Evolutionary conservation across 306 rosid species (phyloP), one percentile per base, ranked within the genome.

Genomic region (Trichosanthes cucumerina): DNA sequence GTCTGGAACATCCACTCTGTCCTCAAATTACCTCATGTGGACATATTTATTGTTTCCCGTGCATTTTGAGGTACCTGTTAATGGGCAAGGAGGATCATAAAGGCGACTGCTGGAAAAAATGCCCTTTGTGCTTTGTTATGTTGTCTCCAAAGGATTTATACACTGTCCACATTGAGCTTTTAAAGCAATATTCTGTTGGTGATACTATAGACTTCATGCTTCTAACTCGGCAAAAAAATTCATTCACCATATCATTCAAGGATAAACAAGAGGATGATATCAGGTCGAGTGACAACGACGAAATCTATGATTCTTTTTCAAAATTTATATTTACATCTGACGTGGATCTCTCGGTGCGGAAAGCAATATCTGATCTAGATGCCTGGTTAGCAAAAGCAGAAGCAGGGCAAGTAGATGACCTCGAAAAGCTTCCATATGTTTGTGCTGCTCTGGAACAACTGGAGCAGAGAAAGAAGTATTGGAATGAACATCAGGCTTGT

Each of bases 1-100:
- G 98, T 89, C 88, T 95, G 84, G 98, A 95, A 78, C 80, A 82
- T 84, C 98, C 98, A 34, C 83, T 92, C 38, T 95, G 98, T 77
- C 90, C 98, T 6, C 98, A 95, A 83, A 92, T 95, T 83, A 92
- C 98, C 80, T 89, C 98, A 8, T 95, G 98, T 47, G 98, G 98
- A 43, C 98, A 95, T 81, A 88, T 95, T 28, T 95, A 92, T 81
- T 95, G 98, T 86, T 95, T 92, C 86, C 96, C 97, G 6, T 95
- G 98, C 80, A 89, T 95, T 80, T 85, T 95, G 33, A 94, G 88
- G 62, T 92, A 95, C 86, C 82, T 95, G 81, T 72, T 89, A 44
- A 83, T 92, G 96, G 98, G 98, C 41, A 84, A 88, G 81, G 98
- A 95, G 84, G 98, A 95, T 87, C 83, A 85, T 70, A 95, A 89